Base-by-base conservation (phyloP, 2,329 filamentous ascomycete species). In the Escovopsis weberi region DNA sequence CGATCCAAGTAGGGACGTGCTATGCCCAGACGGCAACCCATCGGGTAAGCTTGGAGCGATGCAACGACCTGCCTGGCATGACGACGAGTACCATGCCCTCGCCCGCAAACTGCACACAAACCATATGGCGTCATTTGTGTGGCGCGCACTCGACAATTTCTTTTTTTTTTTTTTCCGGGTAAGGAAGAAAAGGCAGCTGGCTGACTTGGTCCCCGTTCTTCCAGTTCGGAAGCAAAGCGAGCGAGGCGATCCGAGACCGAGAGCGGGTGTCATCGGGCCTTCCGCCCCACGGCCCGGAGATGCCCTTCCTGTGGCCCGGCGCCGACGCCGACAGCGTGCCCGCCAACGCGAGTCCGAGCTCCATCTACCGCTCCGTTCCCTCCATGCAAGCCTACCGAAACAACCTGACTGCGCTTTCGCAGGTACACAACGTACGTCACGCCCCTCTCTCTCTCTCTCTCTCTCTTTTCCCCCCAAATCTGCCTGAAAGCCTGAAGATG, bases 341-440 rank as follows among this genome's bases (percentile, higher is more conserved):
- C 8, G 46, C 5, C 34, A 23, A 23, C 23, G 23, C 23, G 23
- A 36, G 18, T 37, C 30, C 23, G 2, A 46, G 35, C 4, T 60
- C 57, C 12, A 56, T 59, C 26, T 58, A 56, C 36, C 48, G 47
- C 19, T 44, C 54, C 12, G 48, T 63, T 32, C 60, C 60, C 2
- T 52, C 50, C 35, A 59, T 60, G 50, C 62, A 66, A 35, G 44
- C 47, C 12, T 69, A 60, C 49, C 64, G 75, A 12, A 66, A 72
- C 47, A 79, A 78, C 47, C 59, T 79, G 43, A 76, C 73, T 2
- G 69, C 67, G 1, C 59, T 80, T 11, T 79, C 75, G 1, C 73
- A 77, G 48, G 59, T 57, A 36, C 71, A 70, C 54, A 77, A 79
- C 53, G 70, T 73, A 52, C 33, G 56, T 33, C 23, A 23, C 23